Conservation (phyloP, 768 basidiomycete species). For the Mrakia frigida region DNA sequence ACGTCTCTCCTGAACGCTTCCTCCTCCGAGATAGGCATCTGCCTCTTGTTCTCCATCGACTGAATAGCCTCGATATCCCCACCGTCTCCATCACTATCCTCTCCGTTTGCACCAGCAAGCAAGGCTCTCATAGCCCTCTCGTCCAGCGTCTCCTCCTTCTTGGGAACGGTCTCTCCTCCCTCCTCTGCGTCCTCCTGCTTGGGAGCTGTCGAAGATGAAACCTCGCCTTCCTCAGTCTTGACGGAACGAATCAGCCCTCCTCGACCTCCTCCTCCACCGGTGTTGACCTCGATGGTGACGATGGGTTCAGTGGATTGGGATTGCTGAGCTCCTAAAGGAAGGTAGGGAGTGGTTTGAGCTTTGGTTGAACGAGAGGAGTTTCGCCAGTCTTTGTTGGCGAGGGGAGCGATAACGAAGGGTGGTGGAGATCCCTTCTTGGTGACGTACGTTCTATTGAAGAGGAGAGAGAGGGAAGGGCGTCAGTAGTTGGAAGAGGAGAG, state of each 20-base stretch:
- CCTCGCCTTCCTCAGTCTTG: slow-evolving; percentile 26
- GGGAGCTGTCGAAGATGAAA: neutral
- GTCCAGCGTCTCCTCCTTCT: slow-evolving; percentile 52
- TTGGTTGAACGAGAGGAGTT: slow-evolving; percentile 34
- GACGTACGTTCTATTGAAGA: neutral
- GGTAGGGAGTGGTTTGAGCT: slow-evolving; percentile 55
- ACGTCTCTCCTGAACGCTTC: slow-evolving; percentile 84
- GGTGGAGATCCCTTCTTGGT: neutral
- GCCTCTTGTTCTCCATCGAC: slow-evolving; percentile 37
- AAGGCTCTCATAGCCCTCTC: slow-evolving; percentile 73
- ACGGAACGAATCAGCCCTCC: slow-evolving; percentile 22
- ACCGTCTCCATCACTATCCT: slow-evolving; percentile 38
- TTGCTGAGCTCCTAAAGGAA: slow-evolving; percentile 58
- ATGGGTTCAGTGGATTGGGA: neutral
- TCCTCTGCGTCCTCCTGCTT: slow-evolving; percentile 27
- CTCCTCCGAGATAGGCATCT: slow-evolving; percentile 60
- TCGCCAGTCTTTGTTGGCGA: slow-evolving; percentile 87
- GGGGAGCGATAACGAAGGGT: slow-evolving; percentile 77
- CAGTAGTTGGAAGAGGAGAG: too few relatives aligned
- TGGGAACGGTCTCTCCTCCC: slow-evolving; percentile 39
- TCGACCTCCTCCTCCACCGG: neutral
- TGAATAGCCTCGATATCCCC: slow-evolving; percentile 60
- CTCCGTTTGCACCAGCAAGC: slow-evolving; percentile 53
- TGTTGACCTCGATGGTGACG: slow-evolving; percentile 26
- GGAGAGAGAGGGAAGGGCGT: neutral